Percentiles rank a stretch among this genome's conserved stretches.
Conservation (phyloP, 805 yeast species). For the Brettanomyces bruxellensis region DNA sequence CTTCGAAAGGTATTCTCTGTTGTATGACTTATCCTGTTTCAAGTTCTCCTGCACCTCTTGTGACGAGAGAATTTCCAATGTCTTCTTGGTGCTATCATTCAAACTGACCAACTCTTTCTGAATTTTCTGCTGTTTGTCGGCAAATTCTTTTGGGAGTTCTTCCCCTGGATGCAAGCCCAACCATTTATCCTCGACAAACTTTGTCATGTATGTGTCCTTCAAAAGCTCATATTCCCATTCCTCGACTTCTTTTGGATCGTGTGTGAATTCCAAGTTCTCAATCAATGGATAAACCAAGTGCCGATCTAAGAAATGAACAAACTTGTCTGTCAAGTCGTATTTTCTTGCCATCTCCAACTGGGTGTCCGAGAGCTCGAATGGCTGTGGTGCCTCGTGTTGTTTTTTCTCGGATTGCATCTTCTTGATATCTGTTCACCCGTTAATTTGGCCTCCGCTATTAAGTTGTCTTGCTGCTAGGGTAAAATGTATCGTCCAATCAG, state of each 20-base stretch:
- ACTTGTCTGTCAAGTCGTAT: constrained; percentile 45
- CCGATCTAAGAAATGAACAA: constrained; percentile 53
- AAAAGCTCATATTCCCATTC: constrained; percentile 42
- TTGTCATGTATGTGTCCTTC: constrained; percentile 49
- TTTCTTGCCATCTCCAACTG: constrained; percentile 34
- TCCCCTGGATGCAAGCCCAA: constrained; percentile 30
- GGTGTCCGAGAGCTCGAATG: constrained; percentile 3
- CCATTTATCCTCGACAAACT: constrained; percentile 38
- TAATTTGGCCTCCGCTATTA: too few species aligned
- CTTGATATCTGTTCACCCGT: too few species aligned
- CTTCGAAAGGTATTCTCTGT: constrained; percentile 36
- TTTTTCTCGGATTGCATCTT: background rate
- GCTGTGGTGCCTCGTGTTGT: background rate
- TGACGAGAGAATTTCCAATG: constrained; percentile 35
- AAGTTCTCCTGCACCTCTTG: constrained; percentile 43
- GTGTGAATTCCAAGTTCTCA: constrained; percentile 11
- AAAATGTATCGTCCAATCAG: too few species aligned
- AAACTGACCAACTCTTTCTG: constrained; percentile 28
- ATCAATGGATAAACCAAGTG: constrained; percentile 39
- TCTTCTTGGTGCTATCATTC: constrained; percentile 34
- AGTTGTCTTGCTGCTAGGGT: too few species aligned
- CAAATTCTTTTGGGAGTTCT: constrained; percentile 32
- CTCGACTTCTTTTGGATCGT: constrained; percentile 33
- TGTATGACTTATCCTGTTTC: constrained; percentile 47
- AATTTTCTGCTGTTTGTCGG: constrained; percentile 31